Base-by-base conservation (phyloP, 345 rosid genomes). In the Heritiera littoralis region DNA sequence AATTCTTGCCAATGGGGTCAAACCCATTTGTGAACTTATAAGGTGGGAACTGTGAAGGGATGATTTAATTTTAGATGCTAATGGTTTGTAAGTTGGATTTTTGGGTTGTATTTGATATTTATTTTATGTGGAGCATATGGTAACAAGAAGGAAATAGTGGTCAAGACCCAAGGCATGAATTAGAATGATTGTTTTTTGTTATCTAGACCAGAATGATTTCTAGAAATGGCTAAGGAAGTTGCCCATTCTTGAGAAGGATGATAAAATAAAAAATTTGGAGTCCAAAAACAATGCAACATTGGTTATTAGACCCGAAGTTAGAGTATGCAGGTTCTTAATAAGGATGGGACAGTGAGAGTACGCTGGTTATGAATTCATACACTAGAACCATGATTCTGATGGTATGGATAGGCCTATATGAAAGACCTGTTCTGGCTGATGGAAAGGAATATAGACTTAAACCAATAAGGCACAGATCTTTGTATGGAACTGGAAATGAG, bases 31-130 rank as follows among this genome's bases (percentile, higher is more conserved):
- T 52, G 41, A 60, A 7, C 18, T 43, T 43, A 20, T 65, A 52
- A 59, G 78, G 52, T 64, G 18, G 79, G 60, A 64, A 28, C 66
- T 78, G 18, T 73, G 49, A 66, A 58, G 60, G 46, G 73, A 12
- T 64, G 67, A n/a, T 64, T 61, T 78, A 35, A 35, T 35, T 35
- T 35, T 52, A 32, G 66, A 61, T 20, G 74, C 30, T 46, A 65
- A 30, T 30, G 48, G 52, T 20, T 41, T 74, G 10, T 11, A 38
- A 55, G 32, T 70, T 61, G 9, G 18, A 23, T 46, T 51, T 54
- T 20, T 68, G 46, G 12, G 11, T 76, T 59, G 51, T 68, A 14
- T 32, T 8, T n/a, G 13, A 6, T 71, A 60, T 2, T 72, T 41
- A 35, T 68, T 28, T 48, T 61, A 9, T 61, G 70, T 32, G 45